Conservation (phyloP, 208 protist species). For the Trypanosoma congolense region DNA sequence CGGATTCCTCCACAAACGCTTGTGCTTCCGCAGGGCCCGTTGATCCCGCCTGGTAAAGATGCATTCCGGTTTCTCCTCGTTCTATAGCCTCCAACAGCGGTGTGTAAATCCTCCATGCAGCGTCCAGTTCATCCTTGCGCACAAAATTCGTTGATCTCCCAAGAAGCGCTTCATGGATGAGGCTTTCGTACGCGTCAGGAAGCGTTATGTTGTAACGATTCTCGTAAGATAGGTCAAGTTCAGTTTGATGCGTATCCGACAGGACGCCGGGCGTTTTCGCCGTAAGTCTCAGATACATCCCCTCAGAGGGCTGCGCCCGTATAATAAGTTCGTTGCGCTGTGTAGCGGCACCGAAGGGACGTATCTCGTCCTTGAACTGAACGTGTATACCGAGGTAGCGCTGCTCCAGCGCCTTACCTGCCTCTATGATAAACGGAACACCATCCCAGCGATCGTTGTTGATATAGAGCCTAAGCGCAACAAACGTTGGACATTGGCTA, state of each 20-base stretch:
- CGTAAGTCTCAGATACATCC: constrained; percentile 91
- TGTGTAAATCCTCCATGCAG: constrained; percentile 89
- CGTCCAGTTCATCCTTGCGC: constrained; percentile 88
- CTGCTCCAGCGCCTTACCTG: constrained; percentile 87
- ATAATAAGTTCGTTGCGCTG: constrained; percentile 92
- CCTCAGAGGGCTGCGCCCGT: constrained; percentile 87
- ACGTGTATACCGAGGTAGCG: constrained; percentile 80
- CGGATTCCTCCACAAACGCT: constrained; percentile 44
- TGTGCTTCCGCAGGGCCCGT: constrained; percentile 78
- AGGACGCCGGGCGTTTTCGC: constrained; percentile 81
- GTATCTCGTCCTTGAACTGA: constrained; percentile 87
- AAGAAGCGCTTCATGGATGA: constrained; percentile 81
- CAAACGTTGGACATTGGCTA: constrained; percentile 88
- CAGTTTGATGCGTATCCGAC: constrained; percentile 76
- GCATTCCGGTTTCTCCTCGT: constrained; percentile 41
- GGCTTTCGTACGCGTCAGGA: constrained; percentile 89
- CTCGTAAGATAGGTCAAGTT: constrained; percentile 88
- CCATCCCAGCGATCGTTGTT: constrained; percentile 92
- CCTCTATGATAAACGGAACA: constrained; percentile 91
- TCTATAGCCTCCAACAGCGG: constrained; percentile 89
- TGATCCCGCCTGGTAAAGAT: constrained; percentile 78
- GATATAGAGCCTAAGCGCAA: constrained; percentile 71
- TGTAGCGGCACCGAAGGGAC: constrained; percentile 65
- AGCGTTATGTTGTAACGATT: constrained; percentile 71
- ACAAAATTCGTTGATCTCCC: constrained; percentile 90